Evolutionary conservation across 192 early-diverging fungal species (phyloP).

Genomic region (Umbelopsis sp.): DNA sequence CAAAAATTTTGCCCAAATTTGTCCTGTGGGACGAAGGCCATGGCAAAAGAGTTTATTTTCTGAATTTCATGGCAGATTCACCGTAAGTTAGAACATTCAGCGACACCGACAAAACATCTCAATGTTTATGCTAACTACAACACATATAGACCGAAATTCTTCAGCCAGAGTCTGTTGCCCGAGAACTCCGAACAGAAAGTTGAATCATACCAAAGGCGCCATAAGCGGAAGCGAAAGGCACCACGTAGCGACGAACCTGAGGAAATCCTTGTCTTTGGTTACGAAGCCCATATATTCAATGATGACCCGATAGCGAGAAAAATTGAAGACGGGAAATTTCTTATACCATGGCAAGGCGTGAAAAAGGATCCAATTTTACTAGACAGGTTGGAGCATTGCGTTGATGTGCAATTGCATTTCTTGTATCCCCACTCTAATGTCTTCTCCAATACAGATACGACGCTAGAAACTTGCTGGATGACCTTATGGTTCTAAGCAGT

Average conservation of each 20-base stretch:
- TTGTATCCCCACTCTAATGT: background rate
- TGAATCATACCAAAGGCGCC: conserved; percentile 1
- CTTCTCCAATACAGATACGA: conserved; percentile 59
- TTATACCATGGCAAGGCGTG: conserved; percentile 51
- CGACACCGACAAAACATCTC: background rate
- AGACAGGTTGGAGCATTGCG: conserved; percentile 47
- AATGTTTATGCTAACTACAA: background rate
- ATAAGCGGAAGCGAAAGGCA: background rate
- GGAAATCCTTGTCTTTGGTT: conserved; percentile 56
- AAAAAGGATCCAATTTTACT: conserved; percentile 35
- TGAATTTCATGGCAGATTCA: conserved; percentile 5
- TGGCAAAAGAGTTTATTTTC: background rate
- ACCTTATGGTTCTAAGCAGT: conserved; percentile 27
- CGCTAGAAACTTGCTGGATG: conserved; percentile 61
- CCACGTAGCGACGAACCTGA: background rate
- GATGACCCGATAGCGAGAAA: conserved; percentile 41
- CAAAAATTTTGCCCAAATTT: conserved; percentile 9
- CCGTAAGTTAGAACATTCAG: background rate
- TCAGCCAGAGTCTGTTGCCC: conserved; percentile 7
- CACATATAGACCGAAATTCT: background rate
- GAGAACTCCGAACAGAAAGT: conserved; percentile 5
- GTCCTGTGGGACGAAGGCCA: background rate
- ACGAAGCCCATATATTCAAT: conserved; percentile 48
- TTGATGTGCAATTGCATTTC: background rate
- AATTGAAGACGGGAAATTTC: conserved; percentile 40